Conservation (phyloP, 805 yeast species). For the Wickerhamomyces sydowiorum region DNA sequence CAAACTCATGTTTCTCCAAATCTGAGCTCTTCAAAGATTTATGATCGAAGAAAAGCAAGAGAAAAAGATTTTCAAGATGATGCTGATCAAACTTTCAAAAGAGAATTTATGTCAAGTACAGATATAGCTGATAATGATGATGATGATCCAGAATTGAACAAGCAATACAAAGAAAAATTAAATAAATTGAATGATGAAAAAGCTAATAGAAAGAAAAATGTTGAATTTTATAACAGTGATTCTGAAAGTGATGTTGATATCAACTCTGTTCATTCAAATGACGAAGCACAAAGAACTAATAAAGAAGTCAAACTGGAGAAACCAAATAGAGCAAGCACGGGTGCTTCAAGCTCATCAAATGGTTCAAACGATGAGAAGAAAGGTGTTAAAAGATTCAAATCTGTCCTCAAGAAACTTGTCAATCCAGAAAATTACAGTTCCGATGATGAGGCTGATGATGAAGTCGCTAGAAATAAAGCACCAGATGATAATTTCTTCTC, state of each 20-base stretch:
- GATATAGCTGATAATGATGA: slow-evolving; percentile 1
- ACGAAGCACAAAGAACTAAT: not conserved
- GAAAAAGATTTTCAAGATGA: slow-evolving; percentile 8
- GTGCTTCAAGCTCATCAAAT: not conserved
- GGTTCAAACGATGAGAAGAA: slow-evolving; percentile 7
- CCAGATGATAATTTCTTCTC: slow-evolving; percentile 21
- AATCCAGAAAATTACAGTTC: slow-evolving; percentile 3
- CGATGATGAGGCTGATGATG: slow-evolving; percentile 15
- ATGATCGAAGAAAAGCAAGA: slow-evolving; percentile 15
- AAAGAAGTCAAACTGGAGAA: not conserved
- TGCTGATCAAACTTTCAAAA: not conserved
- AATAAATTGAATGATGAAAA: slow-evolving; percentile 10
- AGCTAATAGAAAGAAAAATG: slow-evolving; percentile 2
- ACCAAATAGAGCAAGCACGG: not conserved
- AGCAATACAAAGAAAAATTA: slow-evolving; percentile 14
- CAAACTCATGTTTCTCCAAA: slow-evolving; percentile 3
- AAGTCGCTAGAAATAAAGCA: not conserved
- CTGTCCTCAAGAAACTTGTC: slow-evolving; percentile 15
- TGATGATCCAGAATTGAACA: slow-evolving; percentile 6
- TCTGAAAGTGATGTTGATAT: slow-evolving; percentile 19
- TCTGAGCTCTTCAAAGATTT: slow-evolving; percentile 14
- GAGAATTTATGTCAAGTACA: slow-evolving; percentile 5
- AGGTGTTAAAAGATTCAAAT: slow-evolving; percentile 10
- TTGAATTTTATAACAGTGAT: slow-evolving; percentile 13
- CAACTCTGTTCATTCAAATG: slow-evolving; percentile 9